Conservation (phyloP, 306 rosid genomes). For the Echinosophora koreensis region DNA sequence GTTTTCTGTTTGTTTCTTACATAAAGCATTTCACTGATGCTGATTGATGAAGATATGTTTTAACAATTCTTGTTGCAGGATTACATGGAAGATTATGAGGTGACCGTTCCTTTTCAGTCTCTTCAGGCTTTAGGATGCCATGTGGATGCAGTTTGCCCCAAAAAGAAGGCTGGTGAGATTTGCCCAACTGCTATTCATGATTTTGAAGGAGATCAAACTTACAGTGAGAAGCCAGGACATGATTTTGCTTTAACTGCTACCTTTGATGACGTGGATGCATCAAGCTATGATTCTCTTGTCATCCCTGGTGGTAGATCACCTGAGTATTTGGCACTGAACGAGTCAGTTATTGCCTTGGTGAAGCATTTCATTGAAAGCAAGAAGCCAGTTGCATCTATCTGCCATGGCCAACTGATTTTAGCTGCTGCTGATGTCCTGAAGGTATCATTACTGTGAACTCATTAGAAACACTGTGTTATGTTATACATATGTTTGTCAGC, state of each 20-base stretch:
- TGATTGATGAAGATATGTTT: constrained; percentile 5
- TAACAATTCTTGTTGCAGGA: constrained; percentile 58
- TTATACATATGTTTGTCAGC: neutral
- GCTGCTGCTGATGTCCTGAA: constrained; percentile 86
- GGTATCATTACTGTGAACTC: constrained; percentile 54
- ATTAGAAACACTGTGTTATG: neutral
- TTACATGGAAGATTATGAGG: constrained; percentile 93
- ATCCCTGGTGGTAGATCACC: constrained; percentile 63
- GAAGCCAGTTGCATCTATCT: constrained; percentile 60
- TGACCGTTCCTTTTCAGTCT: constrained; percentile 80
- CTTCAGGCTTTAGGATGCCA: constrained; percentile 90
- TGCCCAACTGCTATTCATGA: constrained; percentile 88
- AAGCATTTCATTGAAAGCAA: constrained; percentile 57
- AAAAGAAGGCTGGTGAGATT: constrained; percentile 78
- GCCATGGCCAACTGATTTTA: constrained; percentile 81
- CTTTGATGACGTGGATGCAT: constrained; percentile 63
- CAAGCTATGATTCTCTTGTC: constrained; percentile 72
- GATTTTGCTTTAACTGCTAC: constrained; percentile 68
- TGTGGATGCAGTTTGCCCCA: constrained; percentile 85
- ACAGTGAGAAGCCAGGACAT: constrained; percentile 83
- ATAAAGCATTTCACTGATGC: constrained; percentile 16
- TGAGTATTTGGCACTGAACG: constrained; percentile 52
- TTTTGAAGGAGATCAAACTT: constrained; percentile 94
- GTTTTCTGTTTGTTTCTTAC: constrained; percentile 13
- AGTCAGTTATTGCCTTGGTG: constrained; percentile 49